Evolutionary conservation across 306 rosid species (phyloP), one percentile per base, ranked within the genome.

Genomic region (Cucurbita moschata): DNA sequence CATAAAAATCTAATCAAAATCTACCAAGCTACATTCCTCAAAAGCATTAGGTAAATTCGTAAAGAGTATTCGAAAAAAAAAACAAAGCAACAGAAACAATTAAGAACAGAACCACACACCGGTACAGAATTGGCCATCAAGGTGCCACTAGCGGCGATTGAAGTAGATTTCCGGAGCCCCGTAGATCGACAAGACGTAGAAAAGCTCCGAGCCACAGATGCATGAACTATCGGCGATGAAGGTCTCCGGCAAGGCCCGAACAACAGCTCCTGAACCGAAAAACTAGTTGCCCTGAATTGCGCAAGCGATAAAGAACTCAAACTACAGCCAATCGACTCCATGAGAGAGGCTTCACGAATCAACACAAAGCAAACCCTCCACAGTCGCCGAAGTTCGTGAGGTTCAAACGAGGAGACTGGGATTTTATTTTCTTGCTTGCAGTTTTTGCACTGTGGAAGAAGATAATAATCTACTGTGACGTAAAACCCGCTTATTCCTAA

Each of bases 51-150:
- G 52, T 12, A 47, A 10, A 26, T 26, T 26, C 26, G 26, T 1
- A 26, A 26, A 26, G 26, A 26, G 2, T 26, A 26, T 26, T 26
- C 1, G 26, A 26, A 26, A 26, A 26, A 26, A 26, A 26, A 26
- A 26, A 26, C 26, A 26, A 26, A 26, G 26, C 26, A 26, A 46
- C 19, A 18, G 38, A 5, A 12, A 14, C 39, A 39, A 5, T 46
- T 15, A 58, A 15, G 74, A 38, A 72, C 1, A 72, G n/a, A 60
- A 75, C 56, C 39, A 63, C 71, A 50, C 79, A 88, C 92, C 69
- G 93, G 81, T 10, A 83, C 81, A 1, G 91, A 83, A 81, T 84
- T 87, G n/a, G 96, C 79, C 75, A 75, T 80, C 80, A 92, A 76
- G 38, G 90, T 77, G 66, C 77, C 82, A 55, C 74, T 50, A 38